Evolutionary conservation across 73 alveolate species (phyloP).

Genomic region (Paramecium primaurelia): DNA sequence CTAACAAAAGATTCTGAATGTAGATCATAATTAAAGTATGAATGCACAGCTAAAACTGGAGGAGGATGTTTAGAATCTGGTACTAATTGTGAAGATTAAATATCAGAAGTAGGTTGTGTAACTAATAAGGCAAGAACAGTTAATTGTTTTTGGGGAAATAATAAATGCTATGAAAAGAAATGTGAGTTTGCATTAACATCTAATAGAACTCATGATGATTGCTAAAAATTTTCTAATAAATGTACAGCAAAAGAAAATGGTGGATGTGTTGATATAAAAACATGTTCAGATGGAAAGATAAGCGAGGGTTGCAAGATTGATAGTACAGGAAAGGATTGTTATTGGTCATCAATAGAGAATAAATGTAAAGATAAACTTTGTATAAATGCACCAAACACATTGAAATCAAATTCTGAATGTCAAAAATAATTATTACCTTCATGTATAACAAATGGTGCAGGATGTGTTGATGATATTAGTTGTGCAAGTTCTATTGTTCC

Average conservation of each 20-base stretch:
- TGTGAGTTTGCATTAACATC: neutral
- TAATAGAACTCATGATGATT: neutral
- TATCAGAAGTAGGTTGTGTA: neutral
- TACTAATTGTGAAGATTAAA: neutral
- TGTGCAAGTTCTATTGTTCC: neutral
- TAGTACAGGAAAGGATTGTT: neutral
- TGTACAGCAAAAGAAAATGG: neutral
- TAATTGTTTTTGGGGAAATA: neutral
- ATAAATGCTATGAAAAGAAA: neutral
- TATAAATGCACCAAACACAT: conserved; percentile 2
- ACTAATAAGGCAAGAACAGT: neutral
- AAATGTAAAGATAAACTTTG: neutral
- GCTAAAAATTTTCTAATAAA: neutral
- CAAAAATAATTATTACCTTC: neutral
- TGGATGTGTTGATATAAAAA: neutral
- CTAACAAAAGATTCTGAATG: neutral
- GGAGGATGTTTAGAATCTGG: neutral
- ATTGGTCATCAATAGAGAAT: neutral
- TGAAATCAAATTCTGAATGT: neutral
- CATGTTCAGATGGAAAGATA: neutral
- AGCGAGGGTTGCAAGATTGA: neutral
- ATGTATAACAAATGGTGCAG: neutral
- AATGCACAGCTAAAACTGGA: neutral
- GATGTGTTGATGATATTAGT: neutral
- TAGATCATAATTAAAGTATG: neutral